Base-by-base conservation (phyloP, 2,329 filamentous ascomycete genomes). In the Ramichloridium luteum region DNA sequence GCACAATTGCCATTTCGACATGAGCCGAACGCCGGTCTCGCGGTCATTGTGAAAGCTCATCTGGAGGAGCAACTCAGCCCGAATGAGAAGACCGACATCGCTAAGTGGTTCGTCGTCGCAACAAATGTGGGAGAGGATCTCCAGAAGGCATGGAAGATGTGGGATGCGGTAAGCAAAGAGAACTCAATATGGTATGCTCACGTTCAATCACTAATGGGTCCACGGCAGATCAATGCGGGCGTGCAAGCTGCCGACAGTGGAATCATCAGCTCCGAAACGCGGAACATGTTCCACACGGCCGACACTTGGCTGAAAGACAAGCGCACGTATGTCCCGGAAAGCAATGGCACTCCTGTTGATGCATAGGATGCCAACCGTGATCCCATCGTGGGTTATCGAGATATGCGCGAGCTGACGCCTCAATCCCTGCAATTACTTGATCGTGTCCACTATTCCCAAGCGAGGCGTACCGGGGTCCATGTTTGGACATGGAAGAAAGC, bases 1-100 rank as follows among this genome's bases (percentile, higher is more conserved):
- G 70, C 81, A 43, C 72, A 44, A 6, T 60, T 85, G 3, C 80
- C 80, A 6, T 81, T 85, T 52, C 59, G 72, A 13, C 62, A 67
- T 12, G 75, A 82, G 41, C 75, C 78, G 8, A 79, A 86, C 48
- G 77, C 82, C 28, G 78, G 74, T 9, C 67, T 90, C 18, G 80
- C 78, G 16, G 81, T 90, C 39, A 80, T 81, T 1, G 74, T 85
- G 25, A 82, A 27, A 13, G 13, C 25, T 27, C 25, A 27, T 13
- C 25, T 27, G 8, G 13, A 27, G 25, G 25, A 27, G 25, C 25
- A 27, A 13, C 13, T 14, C 8, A 27, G 8, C 25, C 8, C 25
- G 25, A 13, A 13, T 13, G 65, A 66, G 43, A 56, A 61, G 10
- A 67, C 65, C 34, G 68, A 70, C 36, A 55, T 58, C 11, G 65